Evolutionary conservation across 495 filamentous ascomycete species (phyloP).

Genomic region (Chaetomium fimeti): DNA sequence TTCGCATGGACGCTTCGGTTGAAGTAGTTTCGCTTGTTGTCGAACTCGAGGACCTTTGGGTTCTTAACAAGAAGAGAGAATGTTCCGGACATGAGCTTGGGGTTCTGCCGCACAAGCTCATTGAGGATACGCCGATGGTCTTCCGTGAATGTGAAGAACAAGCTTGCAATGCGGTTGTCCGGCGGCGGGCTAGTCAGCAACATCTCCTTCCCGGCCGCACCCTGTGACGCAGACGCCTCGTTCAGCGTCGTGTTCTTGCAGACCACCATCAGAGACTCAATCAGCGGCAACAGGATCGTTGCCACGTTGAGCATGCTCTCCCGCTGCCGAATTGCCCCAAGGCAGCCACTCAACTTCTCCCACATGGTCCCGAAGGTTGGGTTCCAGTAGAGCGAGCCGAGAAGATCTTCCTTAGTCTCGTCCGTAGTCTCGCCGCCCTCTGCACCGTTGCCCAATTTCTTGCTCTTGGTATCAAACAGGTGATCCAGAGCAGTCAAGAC

Average conservation of each 20-base stretch:
- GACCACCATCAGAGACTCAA: conserved; percentile 97
- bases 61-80: conserved; percentile 97
- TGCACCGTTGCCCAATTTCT: conserved; percentile 57
- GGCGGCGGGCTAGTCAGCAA: conserved; percentile 73
- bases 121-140: conserved; percentile 98
- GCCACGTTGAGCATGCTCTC: conserved; percentile 96
- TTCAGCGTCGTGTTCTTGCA: conserved; percentile 93
- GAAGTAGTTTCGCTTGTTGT: conserved; percentile 99
- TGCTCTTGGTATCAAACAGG: conserved; percentile 73
- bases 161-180: conserved; percentile 76
- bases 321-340: conserved; percentile 81
- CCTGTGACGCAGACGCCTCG: conserved; percentile 54
- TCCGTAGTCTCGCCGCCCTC: conserved; percentile 54
- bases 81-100: conserved; percentile 96
- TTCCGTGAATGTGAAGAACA: conserved; percentile 99
- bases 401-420: conserved; percentile 70
- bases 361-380: conserved; percentile 85
- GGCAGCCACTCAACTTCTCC: conserved; percentile 89
- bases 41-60: conserved; percentile 97
- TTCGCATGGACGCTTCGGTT: conserved; percentile 85
- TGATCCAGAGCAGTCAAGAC: conserved; percentile 96
- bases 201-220: conserved; percentile 60
- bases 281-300: conserved; percentile 87
- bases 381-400: conserved; percentile 85
- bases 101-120: conserved; percentile 93